These are phyloP conservation scores for Tympanopsis confertula DNA, from an alignment of 2,329 filamentous ascomycete genomes.

Conservation along the genomic window DNA sequence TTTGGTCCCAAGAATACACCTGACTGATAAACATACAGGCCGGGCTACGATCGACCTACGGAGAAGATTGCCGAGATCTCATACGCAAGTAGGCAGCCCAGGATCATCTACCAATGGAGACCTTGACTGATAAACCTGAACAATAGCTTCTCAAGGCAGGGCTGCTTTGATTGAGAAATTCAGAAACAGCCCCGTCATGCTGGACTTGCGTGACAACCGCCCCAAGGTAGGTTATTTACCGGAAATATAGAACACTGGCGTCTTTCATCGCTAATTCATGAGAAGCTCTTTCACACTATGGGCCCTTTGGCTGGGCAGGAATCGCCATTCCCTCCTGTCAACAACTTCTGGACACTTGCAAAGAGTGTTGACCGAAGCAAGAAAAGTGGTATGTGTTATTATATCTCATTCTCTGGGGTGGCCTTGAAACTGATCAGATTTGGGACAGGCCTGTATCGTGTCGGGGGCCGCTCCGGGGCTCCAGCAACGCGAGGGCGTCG, in stretches of 20 bases:
- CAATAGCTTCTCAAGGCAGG: constrained; percentile 76
- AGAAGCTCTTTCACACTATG: constrained; percentile 39
- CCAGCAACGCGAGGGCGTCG: too few species aligned
- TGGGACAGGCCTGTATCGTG: too few species aligned
- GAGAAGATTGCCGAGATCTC: constrained; percentile 83
- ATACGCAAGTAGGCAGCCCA: constrained; percentile 66
- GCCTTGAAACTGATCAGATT: too few species aligned
- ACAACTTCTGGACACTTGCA: too few species aligned
- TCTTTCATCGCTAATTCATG: constrained; percentile 18
- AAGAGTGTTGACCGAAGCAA: too few species aligned
- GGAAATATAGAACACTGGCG: constrained; percentile 2
- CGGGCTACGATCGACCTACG: too few species aligned
- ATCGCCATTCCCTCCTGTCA: too few species aligned
- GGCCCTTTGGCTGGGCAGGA: constrained; percentile 52
- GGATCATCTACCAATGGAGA: background rate
- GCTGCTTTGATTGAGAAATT: constrained; percentile 91
- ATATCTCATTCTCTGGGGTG: too few species aligned
- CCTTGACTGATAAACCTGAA: background rate
- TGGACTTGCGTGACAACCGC: constrained; percentile 68
- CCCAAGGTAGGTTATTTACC: constrained; percentile 53
- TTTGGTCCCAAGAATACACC: too few species aligned
- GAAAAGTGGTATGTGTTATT: too few species aligned
- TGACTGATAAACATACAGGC: too few species aligned
- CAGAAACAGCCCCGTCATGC: constrained; percentile 91
- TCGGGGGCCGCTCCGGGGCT: too few species aligned